Evolutionary conservation across 1,284 basidiomycete genomes (phyloP), one percentile per base, ranked within the genome.

Genomic region (Termitomyces sp.): DNA sequence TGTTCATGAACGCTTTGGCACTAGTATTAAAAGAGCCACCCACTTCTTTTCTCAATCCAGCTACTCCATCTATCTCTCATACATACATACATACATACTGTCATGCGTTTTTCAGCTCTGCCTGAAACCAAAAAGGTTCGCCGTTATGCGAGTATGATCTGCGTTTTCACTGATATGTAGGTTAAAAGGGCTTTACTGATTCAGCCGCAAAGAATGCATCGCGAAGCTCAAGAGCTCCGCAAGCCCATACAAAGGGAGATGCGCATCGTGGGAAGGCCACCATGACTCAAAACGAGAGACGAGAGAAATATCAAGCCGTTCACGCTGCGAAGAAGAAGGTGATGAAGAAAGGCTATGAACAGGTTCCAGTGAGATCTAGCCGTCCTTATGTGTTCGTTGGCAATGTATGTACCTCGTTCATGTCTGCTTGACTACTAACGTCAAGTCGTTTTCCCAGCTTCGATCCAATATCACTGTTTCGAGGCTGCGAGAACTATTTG

Each of bases 361-460:
- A 63, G 30, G 50, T 39, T 30, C 50, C 50, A 58, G 59, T 55
- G 52, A 54, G 52, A 26, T 58, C 24, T 3, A 63, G 62, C 9
- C 67, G 65, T 42, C 69, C 68, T 21, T 70, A 70, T 56, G 70
- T 81, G 19, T 86, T 73, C 62, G 80, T 84, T 26, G 84, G 84
- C 38, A 86, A 86, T 63, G 84, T 86, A 60, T 58, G 81, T 63
- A 36, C 21, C 49, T 50, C 46, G 55, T 57, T 40, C 24, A 24
- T 34, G 53, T 42, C 31, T 24, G 5, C 50, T 54, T 38, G 17
- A 36, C 24, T 36, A 5, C 19, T 19, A 30, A 42, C n/a, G 8
- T 13, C 5, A 30, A 13, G 30, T 21, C 19, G 3, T 42, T 36
- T 36, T 15, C 5, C 31, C 53, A 75, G 71, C 54, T 73, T 19